Percentiles rank a stretch among this genome's conserved stretches.
Evolutionary conservation across 805 yeast genomes (phyloP).

Genomic region (Candida incommunis): DNA sequence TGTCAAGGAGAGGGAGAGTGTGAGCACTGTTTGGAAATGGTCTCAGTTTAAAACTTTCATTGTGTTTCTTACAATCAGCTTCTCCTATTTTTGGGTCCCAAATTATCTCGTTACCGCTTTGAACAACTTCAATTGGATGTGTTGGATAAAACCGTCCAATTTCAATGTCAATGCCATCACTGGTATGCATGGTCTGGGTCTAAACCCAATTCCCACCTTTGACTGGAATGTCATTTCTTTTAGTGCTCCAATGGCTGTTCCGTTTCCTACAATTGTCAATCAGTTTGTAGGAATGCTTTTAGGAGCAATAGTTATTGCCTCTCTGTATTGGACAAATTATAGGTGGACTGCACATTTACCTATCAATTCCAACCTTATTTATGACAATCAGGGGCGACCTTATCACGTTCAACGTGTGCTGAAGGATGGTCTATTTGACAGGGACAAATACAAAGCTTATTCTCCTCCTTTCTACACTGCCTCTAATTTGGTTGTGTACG

Average conservation of each 20-base stretch:
- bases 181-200: constrained; percentile 26
- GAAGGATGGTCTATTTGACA: constrained; percentile 31
- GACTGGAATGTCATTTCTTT: constrained; percentile 35
- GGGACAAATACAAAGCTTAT: constrained; percentile 36
- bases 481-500: constrained; percentile 44
- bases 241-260: constrained; percentile 40
- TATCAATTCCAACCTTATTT: constrained; percentile 34
- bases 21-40: constrained; percentile 44
- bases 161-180: constrained; percentile 28
- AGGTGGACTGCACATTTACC: constrained; percentile 27
- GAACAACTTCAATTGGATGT: constrained; percentile 46
- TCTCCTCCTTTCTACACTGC: constrained; percentile 60
- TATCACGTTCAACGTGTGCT: constrained; percentile 37
- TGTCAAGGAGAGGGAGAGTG: constrained; percentile 25
- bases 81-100: constrained; percentile 53
- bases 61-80: constrained; percentile 26
- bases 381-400: constrained; percentile 34
- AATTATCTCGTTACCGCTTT: constrained; percentile 48
- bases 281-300: constrained; percentile 22
- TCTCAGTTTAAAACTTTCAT: constrained; percentile 36
- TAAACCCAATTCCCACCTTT: constrained; percentile 36
- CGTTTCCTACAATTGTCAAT: constrained; percentile 26
- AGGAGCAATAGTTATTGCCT: constrained; percentile 18
- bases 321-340: constrained; percentile 27
- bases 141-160: constrained; percentile 40